Conservation (phyloP, 129 eudicot species). For the Glebionis coronaria region DNA sequence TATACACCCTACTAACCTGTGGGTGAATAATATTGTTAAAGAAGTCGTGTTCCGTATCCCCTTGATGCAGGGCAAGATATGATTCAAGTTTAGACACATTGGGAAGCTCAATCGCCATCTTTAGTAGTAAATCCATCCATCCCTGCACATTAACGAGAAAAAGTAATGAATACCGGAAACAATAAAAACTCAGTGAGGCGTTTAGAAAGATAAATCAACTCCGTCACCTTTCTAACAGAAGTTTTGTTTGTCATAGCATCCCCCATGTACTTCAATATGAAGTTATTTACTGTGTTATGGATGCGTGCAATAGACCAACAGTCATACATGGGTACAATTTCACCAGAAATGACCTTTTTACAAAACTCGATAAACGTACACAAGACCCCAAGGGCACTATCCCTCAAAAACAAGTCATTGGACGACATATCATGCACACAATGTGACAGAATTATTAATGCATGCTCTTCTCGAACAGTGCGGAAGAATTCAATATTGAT, state of each 20-base stretch:
- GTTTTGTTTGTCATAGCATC: constrained; percentile 67
- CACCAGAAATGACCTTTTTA: constrained; percentile 39
- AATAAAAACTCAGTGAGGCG: neutral
- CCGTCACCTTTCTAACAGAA: constrained; percentile 57
- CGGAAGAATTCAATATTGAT: constrained; percentile 48
- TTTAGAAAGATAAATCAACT: neutral
- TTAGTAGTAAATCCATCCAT: constrained; percentile 84
- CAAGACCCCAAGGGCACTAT: constrained; percentile 65
- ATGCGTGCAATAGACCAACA: constrained; percentile 50
- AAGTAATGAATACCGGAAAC: neutral
- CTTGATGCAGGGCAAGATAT: constrained; percentile 45
- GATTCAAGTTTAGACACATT: constrained; percentile 47
- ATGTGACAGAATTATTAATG: constrained; percentile 67
- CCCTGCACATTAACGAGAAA: constrained; percentile 40
- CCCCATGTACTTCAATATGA: constrained; percentile 81
- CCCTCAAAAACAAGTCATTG: constrained; percentile 64
- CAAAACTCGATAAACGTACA: constrained; percentile 63
- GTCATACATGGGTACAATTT: constrained; percentile 17
- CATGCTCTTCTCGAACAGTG: constrained; percentile 49
- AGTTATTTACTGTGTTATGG: constrained; percentile 44
- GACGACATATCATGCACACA: constrained; percentile 86
- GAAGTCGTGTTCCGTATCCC: constrained; percentile 78
- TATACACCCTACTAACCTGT: constrained; percentile 44
- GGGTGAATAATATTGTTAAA: constrained; percentile 70
- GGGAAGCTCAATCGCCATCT: constrained; percentile 73